Evolutionary conservation across 306 rosid genomes (phyloP).

Genomic region (Cicer cuneatum): DNA sequence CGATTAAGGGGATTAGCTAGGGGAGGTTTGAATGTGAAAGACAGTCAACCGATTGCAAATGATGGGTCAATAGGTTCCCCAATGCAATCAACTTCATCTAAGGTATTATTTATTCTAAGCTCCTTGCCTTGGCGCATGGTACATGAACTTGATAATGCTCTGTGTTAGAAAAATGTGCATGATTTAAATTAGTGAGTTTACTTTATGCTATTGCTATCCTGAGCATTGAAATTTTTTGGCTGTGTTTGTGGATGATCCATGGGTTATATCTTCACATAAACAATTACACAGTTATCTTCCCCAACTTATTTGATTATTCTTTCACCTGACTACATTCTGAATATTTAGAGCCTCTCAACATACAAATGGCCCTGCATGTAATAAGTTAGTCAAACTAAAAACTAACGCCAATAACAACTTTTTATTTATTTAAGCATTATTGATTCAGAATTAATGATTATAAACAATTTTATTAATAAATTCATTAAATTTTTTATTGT

Average conservation of each 20-base stretch:
- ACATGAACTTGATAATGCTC: constrained; percentile 32
- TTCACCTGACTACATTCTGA: neutral
- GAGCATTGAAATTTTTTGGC: constrained; percentile 29
- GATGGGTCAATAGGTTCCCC: constrained; percentile 94
- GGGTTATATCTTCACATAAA: constrained; percentile 25
- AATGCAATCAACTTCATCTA: constrained; percentile 83
- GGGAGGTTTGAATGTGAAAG: constrained; percentile 73
- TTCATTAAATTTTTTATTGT: no score
- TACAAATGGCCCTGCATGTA: neutral
- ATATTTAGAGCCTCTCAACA: constrained; percentile 4
- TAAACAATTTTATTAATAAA: no score
- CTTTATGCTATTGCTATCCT: constrained; percentile 24
- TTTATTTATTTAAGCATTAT: no score
- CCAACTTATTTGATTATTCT: constrained; percentile 5
- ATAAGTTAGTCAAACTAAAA: neutral
- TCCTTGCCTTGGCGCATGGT: constrained; percentile 1
- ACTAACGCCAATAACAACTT: no score
- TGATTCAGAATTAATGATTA: no score
- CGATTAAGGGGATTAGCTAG: constrained; percentile 79
- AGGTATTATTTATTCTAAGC: constrained; percentile 55
- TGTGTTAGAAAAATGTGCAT: neutral
- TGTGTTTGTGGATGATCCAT: constrained; percentile 28
- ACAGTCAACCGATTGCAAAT: constrained; percentile 68
- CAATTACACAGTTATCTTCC: neutral
- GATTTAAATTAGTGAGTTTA: constrained; percentile 25